Conservation (phyloP, 805 yeast genomes). For the Spathaspora sp. region DNA sequence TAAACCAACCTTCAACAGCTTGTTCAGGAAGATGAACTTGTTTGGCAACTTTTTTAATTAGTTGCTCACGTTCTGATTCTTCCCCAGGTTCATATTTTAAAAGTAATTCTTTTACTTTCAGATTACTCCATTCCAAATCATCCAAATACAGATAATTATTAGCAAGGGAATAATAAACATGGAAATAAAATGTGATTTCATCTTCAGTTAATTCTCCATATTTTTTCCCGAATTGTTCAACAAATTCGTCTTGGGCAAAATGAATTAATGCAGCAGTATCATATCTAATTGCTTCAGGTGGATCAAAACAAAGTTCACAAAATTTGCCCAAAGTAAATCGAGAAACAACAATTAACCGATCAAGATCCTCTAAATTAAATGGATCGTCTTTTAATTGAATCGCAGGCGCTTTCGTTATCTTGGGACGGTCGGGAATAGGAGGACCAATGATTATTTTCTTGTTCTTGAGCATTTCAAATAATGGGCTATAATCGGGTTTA, state of each 20-base stretch:
- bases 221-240: background rate
- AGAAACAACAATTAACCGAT: constrained; percentile 4
- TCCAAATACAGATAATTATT: constrained; percentile 22
- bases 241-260: background rate
- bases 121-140: constrained; percentile 24
- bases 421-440: background rate
- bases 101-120: constrained; percentile 20
- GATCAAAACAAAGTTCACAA: background rate
- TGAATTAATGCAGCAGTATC: background rate
- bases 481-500: background rate
- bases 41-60: constrained; percentile 10
- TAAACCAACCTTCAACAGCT: constrained; percentile 24
- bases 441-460: background rate
- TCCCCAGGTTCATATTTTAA: constrained; percentile 10
- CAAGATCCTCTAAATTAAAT: constrained; percentile 3
- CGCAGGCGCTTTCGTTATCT: background rate
- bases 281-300: background rate
- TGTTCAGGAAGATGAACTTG: constrained; percentile 10
- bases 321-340: constrained; percentile 7
- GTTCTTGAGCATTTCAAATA: background rate
- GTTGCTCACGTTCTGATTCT: constrained; percentile 12
- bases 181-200: constrained; percentile 24
- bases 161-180: constrained; percentile 26
- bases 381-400: constrained; percentile 4
- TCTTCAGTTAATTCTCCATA: constrained; percentile 11